phyloP scores from a whole-genome alignment of 1,284 basidiomycete species.

The Trametes hirsuta region DNA sequence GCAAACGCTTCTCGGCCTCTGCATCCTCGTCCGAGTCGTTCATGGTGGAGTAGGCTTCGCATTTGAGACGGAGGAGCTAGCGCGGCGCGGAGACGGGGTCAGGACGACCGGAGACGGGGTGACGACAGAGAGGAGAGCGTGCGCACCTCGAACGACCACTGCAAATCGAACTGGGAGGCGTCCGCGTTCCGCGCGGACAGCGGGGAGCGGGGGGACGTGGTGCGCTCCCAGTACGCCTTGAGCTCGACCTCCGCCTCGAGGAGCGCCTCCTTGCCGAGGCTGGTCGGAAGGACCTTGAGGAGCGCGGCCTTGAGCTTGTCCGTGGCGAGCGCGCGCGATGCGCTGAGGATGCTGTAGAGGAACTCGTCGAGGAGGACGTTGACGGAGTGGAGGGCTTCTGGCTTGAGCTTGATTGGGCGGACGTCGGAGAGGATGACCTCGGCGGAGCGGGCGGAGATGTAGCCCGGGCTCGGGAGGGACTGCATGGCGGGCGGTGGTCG shows the following conservation, averaged over 20 bases:
- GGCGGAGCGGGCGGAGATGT: slow-evolving; percentile 80
- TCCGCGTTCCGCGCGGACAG: slow-evolving; percentile 46
- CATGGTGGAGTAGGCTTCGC: slow-evolving; percentile 82
- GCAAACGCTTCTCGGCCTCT: slow-evolving; percentile 60
- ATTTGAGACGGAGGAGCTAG: slow-evolving; percentile 79
- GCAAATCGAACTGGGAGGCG: slow-evolving; percentile 59
- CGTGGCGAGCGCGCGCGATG: slow-evolving; percentile 76
- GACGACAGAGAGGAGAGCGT: neutral
- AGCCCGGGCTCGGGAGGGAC: slow-evolving; percentile 55
- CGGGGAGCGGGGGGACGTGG: slow-evolving; percentile 42
- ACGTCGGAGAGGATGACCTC: slow-evolving; percentile 90
- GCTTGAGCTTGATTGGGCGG: slow-evolving; percentile 82
- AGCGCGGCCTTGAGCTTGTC: slow-evolving; percentile 76
- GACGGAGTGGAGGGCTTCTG: slow-evolving; percentile 74
- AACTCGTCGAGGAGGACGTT: slow-evolving; percentile 91
- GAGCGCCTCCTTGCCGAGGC: slow-evolving; percentile 87
- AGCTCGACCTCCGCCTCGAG: slow-evolving; percentile 91
- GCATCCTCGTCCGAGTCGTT: slow-evolving; percentile 81
- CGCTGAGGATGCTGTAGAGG: slow-evolving; percentile 70
- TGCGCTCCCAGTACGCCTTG: slow-evolving; percentile 82
- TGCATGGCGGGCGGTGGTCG: slow-evolving; percentile 10
- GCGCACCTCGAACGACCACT: slow-evolving; percentile 76
- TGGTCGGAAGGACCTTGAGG: slow-evolving; percentile 73
- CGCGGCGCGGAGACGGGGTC: neutral
- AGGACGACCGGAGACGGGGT: neutral